Percentiles rank a stretch among this genome's conserved stretches.
These are phyloP conservation scores for Silene uniflora DNA, from an alignment of 148 eudicot species.

Conservation along the genomic window DNA sequence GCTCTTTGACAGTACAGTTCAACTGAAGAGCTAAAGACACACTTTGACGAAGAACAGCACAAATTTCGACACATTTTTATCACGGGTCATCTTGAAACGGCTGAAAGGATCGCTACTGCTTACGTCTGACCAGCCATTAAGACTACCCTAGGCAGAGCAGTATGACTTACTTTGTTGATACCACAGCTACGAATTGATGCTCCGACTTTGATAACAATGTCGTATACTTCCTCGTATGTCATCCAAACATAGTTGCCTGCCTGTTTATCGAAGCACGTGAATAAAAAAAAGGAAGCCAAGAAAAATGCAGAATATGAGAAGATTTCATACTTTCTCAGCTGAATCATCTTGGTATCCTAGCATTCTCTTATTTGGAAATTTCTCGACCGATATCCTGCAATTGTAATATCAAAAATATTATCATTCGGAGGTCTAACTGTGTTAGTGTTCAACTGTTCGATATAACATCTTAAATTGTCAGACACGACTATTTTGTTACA, in stretches of 20 bases:
- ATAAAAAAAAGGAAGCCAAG: too few relatives aligned
- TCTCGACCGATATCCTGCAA: slow-evolving; percentile 67
- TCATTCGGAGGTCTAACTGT: too few relatives aligned
- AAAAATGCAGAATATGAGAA: too few relatives aligned
- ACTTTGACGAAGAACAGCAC: too few relatives aligned
- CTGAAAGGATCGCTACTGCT: too few relatives aligned
- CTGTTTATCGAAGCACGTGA: slow-evolving; percentile 31
- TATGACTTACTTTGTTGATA: slow-evolving; percentile 46
- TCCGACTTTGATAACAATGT: slow-evolving; percentile 62
- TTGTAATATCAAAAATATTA: background rate
- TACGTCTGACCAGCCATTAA: too few relatives aligned
- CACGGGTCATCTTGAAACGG: too few relatives aligned
- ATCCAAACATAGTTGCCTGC: slow-evolving; percentile 70
- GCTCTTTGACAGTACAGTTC: too few relatives aligned
- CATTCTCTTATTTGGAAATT: slow-evolving; percentile 64
- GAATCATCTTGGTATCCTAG: slow-evolving; percentile 64
- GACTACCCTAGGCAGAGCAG: too few relatives aligned
- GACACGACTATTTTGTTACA: background rate
- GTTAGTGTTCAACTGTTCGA: too few relatives aligned
- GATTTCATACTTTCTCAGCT: slow-evolving; percentile 50
- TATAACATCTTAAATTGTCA: background rate
- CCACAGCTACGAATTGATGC: slow-evolving; percentile 73
- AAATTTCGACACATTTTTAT: too few relatives aligned
- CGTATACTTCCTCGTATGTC: slow-evolving; percentile 71
- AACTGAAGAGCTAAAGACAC: too few relatives aligned